Base-by-base conservation (phyloP, 805 yeast species). In the Diddensiella caesifluorescens region DNA sequence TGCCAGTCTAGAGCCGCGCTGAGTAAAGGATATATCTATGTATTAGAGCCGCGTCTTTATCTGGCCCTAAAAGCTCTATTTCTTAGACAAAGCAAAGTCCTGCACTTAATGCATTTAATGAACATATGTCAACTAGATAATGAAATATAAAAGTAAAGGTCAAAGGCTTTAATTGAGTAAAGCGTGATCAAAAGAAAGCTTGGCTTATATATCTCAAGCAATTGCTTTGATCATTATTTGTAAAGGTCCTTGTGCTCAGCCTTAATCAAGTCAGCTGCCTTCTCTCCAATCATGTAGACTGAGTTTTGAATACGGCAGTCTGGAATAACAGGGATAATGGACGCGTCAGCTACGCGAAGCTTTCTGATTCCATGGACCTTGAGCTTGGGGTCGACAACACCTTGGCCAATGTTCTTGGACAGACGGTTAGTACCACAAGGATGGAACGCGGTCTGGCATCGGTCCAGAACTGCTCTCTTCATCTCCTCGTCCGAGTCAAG, bases 401-500 rank as follows among this genome's bases (percentile, higher is more conserved):
- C 42, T 16, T 40, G 44, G 5, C 26, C 30, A 21, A 40, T 40
- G 32, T 16, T 22, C 33, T 40, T 34, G 20, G 44, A 51, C 41
- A 54, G 48, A 37, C 55, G 54, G 39, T 48, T 45, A 21, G 64
- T 60, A 37, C 64, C 64, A 25, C 62, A 57, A 23, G 63, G 63
- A 39, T 60, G 64, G 56, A 57, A 60, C 12, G 60, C 60, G 16
- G 64, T 60, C 40, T 60, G 63, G 19, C 57, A 57, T 33, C 60
- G 53, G 37, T 57, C 57, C 29, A 60, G 50, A 22, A 60, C 62
- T 29, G 57, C 57, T 37, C 51, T 46, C 48, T 53, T 56, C 59
- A 59, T 54, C 39, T 55, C 59, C 41, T 55, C 53, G 37, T 59
- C 63, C 30, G 52, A 46, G 30, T 57, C 56, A 22, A 60, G 55